These are phyloP conservation scores for Syzygium syzygioides DNA, from an alignment of 441 rosid species.

Conservation along the genomic window DNA sequence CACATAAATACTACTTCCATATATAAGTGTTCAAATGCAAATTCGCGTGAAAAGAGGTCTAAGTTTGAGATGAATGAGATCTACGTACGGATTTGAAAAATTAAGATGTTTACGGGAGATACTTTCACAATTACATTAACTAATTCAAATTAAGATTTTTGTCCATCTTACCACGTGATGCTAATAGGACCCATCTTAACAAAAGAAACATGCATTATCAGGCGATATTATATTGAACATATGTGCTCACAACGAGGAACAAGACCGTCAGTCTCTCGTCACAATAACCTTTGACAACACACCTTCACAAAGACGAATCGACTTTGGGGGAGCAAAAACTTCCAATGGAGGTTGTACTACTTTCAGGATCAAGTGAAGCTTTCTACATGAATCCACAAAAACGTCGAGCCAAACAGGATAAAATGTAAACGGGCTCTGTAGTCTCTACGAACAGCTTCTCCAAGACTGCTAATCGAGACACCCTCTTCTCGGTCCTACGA, in stretches of 20 bases:
- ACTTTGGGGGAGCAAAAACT: background rate
- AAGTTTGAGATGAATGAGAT: background rate
- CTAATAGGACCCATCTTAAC: background rate
- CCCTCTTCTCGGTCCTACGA: background rate
- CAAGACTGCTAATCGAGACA: background rate
- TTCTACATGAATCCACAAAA: background rate
- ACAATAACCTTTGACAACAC: background rate
- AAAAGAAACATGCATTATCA: background rate
- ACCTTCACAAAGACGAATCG: background rate
- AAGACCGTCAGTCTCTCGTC: background rate
- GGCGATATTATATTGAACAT: background rate
- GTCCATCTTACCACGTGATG: background rate
- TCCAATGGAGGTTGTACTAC: background rate
- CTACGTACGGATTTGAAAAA: background rate
- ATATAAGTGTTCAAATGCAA: background rate
- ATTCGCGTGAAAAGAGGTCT: background rate
- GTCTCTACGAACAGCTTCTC: background rate
- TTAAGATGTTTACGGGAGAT: background rate
- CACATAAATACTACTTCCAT: background rate
- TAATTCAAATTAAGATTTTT: background rate
- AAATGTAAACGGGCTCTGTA: background rate
- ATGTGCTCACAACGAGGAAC: background rate
- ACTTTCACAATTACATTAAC: background rate
- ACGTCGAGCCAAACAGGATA: background rate
- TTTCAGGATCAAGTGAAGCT: background rate